These are phyloP conservation scores for Lithospermum erythrorhizon DNA, from an alignment of 257 asterid genomes.

Conservation along the genomic window DNA sequence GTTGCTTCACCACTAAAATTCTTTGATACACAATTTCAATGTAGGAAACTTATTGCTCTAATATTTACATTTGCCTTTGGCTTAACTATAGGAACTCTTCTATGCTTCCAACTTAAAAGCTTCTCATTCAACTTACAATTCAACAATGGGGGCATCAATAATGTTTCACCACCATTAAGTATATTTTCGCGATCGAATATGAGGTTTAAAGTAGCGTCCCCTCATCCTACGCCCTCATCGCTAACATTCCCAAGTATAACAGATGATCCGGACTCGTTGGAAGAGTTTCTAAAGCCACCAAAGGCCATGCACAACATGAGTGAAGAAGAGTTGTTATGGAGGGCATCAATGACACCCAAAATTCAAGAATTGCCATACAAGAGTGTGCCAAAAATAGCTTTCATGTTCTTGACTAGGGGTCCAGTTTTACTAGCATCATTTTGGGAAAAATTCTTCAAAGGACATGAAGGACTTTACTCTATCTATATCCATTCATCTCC, in stretches of 20 bases:
- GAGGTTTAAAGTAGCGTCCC: background rate
- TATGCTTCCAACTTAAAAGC: constrained; percentile 41
- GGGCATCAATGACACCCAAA: constrained; percentile 36
- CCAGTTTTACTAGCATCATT: constrained; percentile 26
- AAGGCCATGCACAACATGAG: constrained; percentile 34
- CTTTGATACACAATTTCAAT: constrained; percentile 8
- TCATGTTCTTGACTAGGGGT: constrained; percentile 38
- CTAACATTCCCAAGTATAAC: background rate
- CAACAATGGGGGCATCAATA: constrained; percentile 32
- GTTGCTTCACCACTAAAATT: no score
- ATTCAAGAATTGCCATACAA: constrained; percentile 23
- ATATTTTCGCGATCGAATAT: background rate
- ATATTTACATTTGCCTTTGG: constrained; percentile 38
- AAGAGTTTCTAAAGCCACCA: background rate
- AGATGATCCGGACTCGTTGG: background rate
- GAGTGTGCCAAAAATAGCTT: constrained; percentile 30
- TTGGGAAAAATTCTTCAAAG: constrained; percentile 37
- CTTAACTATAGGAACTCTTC: constrained; percentile 36
- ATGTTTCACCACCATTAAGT: constrained; percentile 19
- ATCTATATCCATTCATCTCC: constrained; percentile 34
- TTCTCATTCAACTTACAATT: constrained; percentile 44
- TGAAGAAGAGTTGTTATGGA: constrained; percentile 50
- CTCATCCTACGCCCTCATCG: background rate
- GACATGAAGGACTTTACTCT: constrained; percentile 28
- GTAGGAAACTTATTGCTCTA: constrained; percentile 24